Evolutionary conservation across 495 filamentous ascomycete species (phyloP), one percentile per base, ranked within the genome.

Genomic region (Lepidopterella palustris): DNA sequence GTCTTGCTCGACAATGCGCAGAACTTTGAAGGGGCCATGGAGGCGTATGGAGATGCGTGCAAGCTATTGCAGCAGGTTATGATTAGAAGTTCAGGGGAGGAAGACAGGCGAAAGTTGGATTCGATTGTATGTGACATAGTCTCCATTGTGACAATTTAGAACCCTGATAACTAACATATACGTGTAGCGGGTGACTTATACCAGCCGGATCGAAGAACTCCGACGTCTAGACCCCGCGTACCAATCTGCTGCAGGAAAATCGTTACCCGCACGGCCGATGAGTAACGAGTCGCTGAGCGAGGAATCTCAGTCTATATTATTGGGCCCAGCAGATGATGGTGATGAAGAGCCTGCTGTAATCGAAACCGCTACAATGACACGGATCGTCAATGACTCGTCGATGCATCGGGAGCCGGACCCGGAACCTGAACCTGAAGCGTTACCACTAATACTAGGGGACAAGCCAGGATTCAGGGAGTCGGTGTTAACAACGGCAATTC

Each of bases 1-100:
- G 93, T 98, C 15, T 79, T 95, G 55, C 82, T 97, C 28, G 93
- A 98, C 71, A 95, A 96, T 76, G 90, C 89, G 3, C 87, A 92
- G 66, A 96, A 97, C 70, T 87, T 92, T 63, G 90, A 93, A 70
- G 91, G 91, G 24, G 93, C 93, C 27, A 87, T 93, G 76, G 83
- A 89, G 66, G 91, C 93, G 24, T 98, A 98, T 69, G 79, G 78
- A 18, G 95, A 97, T 74, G 92, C 92, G 4, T 96, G 95, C 65
- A 77, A 80, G 23, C 74, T 97, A 62, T 75, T 98, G 25, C 85
- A 90, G 64, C 80, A 90, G 62, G 92, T 97, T n/a, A 87, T 97
- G 82, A 70, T 81, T 27, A 82, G 88, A 62, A 95, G 88, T 61
- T 82, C 85, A 28, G 86, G 82, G 5, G 85, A 88, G 27, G 87